Conservation (phyloP, 768 basidiomycete species). For the Peribolospora kevripleyi region DNA sequence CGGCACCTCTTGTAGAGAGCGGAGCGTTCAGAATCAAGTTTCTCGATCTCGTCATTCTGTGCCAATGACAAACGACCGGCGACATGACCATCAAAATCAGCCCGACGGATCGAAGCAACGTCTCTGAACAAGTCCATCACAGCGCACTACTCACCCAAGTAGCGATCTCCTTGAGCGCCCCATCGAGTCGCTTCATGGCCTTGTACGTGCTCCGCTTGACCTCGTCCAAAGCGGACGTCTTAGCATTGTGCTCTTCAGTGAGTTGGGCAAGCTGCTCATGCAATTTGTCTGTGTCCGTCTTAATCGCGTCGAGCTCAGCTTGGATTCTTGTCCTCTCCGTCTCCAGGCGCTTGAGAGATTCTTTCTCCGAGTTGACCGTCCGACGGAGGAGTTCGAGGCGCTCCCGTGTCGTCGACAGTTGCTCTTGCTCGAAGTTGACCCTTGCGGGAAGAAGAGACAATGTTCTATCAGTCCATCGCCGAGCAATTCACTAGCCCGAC, state of each 20-base stretch:
- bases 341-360: conserved; percentile 4
- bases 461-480: not conserved
- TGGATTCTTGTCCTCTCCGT: conserved; percentile 1
- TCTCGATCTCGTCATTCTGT: conserved; percentile 77
- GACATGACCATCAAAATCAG: not conserved
- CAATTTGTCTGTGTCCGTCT: conserved; percentile 1
- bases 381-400: conserved; percentile 33
- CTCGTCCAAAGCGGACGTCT: conserved; percentile 27
- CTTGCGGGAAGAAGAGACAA: conserved; percentile 22
- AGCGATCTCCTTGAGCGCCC: conserved; percentile 72
- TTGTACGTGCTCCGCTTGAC: conserved; percentile 45
- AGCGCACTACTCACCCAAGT: conserved; percentile 30
- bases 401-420: conserved; percentile 37
- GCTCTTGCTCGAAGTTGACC: conserved; percentile 55
- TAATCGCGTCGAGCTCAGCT: conserved; percentile 5
- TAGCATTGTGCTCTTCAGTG: not conserved
- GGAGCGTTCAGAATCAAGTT: conserved; percentile 58
- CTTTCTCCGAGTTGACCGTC: conserved; percentile 33
- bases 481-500: not conserved
- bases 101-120: not conserved
- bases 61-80: not conserved
- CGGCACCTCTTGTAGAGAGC: conserved; percentile 73
- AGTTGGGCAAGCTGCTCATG: too few species aligned
- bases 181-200: conserved; percentile 53
- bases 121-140: too few species aligned